A percentile compares a stretch with the other conserved stretches of the same genome.
phyloP scores from a whole-genome alignment of 106 monocot genomes.

The Dendrobium catenatum region DNA sequence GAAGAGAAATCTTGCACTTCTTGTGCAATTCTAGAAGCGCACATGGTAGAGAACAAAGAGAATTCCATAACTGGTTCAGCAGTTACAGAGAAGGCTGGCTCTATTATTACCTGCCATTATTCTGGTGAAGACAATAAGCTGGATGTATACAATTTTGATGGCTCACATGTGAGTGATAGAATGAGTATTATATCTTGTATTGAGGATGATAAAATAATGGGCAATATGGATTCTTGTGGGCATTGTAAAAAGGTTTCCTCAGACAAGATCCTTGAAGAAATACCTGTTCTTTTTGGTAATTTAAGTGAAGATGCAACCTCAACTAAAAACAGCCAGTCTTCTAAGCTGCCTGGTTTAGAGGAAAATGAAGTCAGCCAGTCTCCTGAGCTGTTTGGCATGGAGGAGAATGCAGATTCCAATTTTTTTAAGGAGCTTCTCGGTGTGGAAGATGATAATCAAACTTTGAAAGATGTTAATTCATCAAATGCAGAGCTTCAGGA shows the following conservation, averaged over 20 bases:
- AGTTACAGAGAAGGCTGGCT: neutral
- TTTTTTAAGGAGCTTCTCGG: slow-evolving; percentile 8
- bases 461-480: neutral
- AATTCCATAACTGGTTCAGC: neutral
- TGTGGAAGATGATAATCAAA: slow-evolving; percentile 1
- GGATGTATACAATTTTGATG: neutral
- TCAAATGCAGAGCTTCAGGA: slow-evolving; percentile 3
- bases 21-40: neutral
- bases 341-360: neutral
- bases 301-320: slow-evolving; percentile 4
- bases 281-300: neutral
- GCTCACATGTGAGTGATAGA: neutral
- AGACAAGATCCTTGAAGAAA: neutral
- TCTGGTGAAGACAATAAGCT: neutral
- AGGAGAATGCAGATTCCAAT: slow-evolving; percentile 25
- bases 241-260: neutral
- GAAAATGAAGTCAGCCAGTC: neutral
- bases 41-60: neutral
- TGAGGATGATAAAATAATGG: slow-evolving; percentile 6
- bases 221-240: slow-evolving; percentile 13
- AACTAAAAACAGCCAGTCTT: neutral
- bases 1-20: neutral
- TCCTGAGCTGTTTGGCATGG: slow-evolving; percentile 10
- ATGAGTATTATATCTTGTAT: slow-evolving; percentile 5
- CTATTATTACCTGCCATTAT: slow-evolving; percentile 5